Evolutionary conservation across 2,329 filamentous ascomycete species (phyloP).

Genomic region (Penicillium sclerotigenum): DNA sequence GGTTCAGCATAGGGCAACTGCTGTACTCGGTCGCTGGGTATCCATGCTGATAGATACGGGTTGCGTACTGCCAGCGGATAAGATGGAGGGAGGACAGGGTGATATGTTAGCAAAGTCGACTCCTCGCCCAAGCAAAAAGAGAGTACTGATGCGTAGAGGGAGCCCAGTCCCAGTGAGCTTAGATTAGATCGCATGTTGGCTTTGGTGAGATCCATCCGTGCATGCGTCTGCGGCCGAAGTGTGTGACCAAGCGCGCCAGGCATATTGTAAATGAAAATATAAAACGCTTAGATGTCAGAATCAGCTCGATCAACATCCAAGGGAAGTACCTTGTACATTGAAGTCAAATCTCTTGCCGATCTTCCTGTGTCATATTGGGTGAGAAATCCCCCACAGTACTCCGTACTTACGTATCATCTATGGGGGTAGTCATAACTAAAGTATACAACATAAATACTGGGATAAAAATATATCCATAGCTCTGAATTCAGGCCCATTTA

Average conservation of each 20-base stretch:
- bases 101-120: slow-evolving; percentile 15
- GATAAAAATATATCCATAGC: too few species aligned
- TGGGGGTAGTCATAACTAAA: too few species aligned
- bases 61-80: slow-evolving; percentile 46
- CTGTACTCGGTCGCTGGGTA: slow-evolving; percentile 40
- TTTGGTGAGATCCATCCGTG: not conserved
- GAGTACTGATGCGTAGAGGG: slow-evolving; percentile 22
- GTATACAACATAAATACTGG: too few species aligned
- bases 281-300: not conserved
- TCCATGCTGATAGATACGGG: slow-evolving; percentile 46
- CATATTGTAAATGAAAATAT: not conserved
- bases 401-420: not conserved
- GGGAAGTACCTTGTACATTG: not conserved
- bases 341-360: not conserved
- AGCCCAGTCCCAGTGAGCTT: slow-evolving; percentile 20
- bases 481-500: not conserved
- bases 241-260: not conserved
- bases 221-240: not conserved
- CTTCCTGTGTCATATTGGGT: slow-evolving; percentile 2
- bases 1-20: slow-evolving; percentile 38
- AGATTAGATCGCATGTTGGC: slow-evolving; percentile 14
- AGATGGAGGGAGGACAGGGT: slow-evolving; percentile 39
- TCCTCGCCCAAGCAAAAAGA: slow-evolving; percentile 12
- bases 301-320: not conserved
- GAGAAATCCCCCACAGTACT: not conserved